Base-by-base conservation (phyloP, 2,329 filamentous ascomycete genomes). In the Tolypocladium ophioglossoides region DNA sequence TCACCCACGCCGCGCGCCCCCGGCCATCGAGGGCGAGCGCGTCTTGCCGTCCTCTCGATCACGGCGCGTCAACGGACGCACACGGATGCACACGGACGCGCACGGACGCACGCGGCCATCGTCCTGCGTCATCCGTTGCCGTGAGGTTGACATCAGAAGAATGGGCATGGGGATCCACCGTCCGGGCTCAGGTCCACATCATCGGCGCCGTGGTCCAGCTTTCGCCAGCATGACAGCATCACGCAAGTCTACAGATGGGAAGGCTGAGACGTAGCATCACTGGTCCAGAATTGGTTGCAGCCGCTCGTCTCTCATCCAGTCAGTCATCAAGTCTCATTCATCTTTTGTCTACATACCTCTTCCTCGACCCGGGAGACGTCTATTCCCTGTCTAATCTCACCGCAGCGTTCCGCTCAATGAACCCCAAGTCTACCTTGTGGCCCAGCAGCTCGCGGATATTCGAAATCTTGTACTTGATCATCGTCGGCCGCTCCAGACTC, bases 381-480 rank as follows among this genome's bases (percentile, higher is more conserved):
- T 83, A 92, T 63, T 90, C 82, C 76, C 91, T 92, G 64, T 95
- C 89, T 68, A 97, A 76, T 70, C 92, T 81, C 57, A 97, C 91
- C 22, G 92, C 94, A 12, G 92, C 85, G 72, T 95, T 96, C 62
- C 79, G 84, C 76, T 95, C 86, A 62, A 99, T 91, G 75, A 96
- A 96, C 66, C 84, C 84, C 67, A 97, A 74, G 73, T 97, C 91
- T 44, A 96, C 91, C 77, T 96, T 95, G 76, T 99, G 92, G 16
- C 92, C 92, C 53, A 99, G 76, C 65, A 96, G 74, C 72, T 96
- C 91, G 63, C 91, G 84, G 64, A 96, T 96, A 72, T 96, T 96
- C 65, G 83, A 89, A 57, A 90, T 89, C 64, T 80, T 83, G 69
- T 87, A 95, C 80, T 95, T 94, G 75, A 96, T 96, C 94, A 97